Evolutionary conservation across 2,329 filamentous ascomycete genomes (phyloP), one percentile per base, ranked within the genome.

Genomic region (Pochonia chlamydosporia): DNA sequence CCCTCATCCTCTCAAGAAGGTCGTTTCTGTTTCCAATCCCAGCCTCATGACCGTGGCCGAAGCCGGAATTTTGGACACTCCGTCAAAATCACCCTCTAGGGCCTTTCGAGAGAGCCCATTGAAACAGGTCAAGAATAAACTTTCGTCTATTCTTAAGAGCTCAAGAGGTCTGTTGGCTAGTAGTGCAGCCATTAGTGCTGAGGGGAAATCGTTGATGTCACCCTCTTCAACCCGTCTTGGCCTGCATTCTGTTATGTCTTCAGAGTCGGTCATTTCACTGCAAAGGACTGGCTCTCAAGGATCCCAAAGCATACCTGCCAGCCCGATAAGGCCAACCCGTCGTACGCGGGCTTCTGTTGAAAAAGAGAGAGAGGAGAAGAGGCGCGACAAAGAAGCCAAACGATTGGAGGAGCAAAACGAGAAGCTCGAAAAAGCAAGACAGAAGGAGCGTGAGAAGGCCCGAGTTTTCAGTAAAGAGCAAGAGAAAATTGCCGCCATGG

Each of bases 91-190:
- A 1, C 78, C 79, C 0, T 72, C 76, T 5, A 69, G 79, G 46
- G 70, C 63, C 42, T 73, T 79, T 56, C 73, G 76, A 7, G 90
- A 95, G 55, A 92, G 86, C 49, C 89, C 89, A 5, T 67, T 96
- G 49, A 96, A 91, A 65, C 89, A 93, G 44, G 91, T 93, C 24
- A 97, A 96, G 70, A 89, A 87, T 60, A 95, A 90, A 63, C 74
- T 97, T 41, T 95, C 92, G 40, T 95, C 91, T 9, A 90, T 96
- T 50, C 74, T 96, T 57, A 91, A 90, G 66, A 87, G 85, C 47
- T 93, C 91, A 4, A 92, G 87, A 64, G 88, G 85, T 13, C 79
- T 96, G 42, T 84, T 96, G 52, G 89, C 85, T 16, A 95, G 87
- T 55, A 92, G 81, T 55, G 81, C 80, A 3, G 79, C 75, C 14